Percentiles rank a stretch among this genome's conserved stretches.
phyloP scores from a whole-genome alignment of 2,329 filamentous ascomycete species.

The Alternaria sp. region DNA sequence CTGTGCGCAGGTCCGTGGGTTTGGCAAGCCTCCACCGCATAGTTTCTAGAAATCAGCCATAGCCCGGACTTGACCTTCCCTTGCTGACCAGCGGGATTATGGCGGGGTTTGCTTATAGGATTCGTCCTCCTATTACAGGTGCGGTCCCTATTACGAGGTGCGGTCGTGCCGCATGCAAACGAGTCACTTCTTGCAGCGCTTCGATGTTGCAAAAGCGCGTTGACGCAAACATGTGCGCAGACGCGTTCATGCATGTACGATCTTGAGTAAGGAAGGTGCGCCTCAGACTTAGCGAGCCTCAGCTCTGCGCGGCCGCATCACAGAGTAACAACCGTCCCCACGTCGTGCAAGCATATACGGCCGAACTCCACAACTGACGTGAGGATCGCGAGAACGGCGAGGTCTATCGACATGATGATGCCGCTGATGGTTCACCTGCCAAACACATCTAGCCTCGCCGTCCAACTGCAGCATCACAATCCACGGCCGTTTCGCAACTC shows the following conservation, averaged over 20 bases:
- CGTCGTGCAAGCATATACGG: constrained; percentile 10
- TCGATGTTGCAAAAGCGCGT: constrained; percentile 27
- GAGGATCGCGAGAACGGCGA: not conserved
- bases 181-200: constrained; percentile 25
- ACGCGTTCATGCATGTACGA: constrained; percentile 17
- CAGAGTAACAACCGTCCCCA: constrained; percentile 7
- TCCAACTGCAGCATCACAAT: not conserved
- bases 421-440: not conserved
- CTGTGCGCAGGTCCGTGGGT: constrained; percentile 15
- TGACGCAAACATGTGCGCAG: constrained; percentile 26
- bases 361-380: constrained; percentile 11
- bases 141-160: no score
- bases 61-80: constrained; percentile 27
- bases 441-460: not conserved
- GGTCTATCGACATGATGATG: not conserved
- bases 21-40: constrained; percentile 20
- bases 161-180: constrained; percentile 34
- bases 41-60: constrained; percentile 34
- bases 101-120: constrained; percentile 40
- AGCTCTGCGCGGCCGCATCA: constrained; percentile 22
- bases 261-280: constrained; percentile 27
- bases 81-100: constrained; percentile 34
- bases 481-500: constrained; percentile 29
- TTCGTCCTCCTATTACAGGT: constrained; percentile 26
- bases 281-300: constrained; percentile 13